These are phyloP conservation scores for Mycena sanguinolenta DNA, from an alignment of 768 basidiomycete species.

Conservation along the genomic window DNA sequence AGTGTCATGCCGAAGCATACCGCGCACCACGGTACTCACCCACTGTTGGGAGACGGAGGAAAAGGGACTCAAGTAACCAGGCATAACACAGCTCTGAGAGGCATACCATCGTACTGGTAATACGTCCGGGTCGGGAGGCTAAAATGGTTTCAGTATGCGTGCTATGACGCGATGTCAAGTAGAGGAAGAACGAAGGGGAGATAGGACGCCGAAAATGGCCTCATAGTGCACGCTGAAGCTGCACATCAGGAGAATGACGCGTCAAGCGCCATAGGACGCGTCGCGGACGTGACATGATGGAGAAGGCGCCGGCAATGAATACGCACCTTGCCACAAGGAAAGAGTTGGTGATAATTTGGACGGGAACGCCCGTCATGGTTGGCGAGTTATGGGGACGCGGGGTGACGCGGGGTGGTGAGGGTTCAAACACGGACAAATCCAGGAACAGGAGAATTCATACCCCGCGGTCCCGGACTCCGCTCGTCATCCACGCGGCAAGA, in stretches of 20 bases:
- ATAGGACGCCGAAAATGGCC: not conserved
- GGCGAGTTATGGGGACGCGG: not conserved
- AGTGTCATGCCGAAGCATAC: not conserved
- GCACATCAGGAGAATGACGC: not conserved
- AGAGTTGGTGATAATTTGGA: constrained; percentile 29
- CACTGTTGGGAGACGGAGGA: constrained; percentile 2
- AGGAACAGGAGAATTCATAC: constrained; percentile 15
- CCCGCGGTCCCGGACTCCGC: not conserved
- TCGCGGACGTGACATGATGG: not conserved
- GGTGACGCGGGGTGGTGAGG: not conserved
- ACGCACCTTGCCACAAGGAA: constrained; percentile 29
- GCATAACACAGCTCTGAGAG: not conserved
- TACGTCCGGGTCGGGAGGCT: constrained; percentile 31
- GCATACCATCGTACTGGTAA: constrained; percentile 36
- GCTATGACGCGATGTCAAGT: too few species aligned
- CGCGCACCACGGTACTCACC: constrained; percentile 13
- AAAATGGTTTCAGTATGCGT: not conserved
- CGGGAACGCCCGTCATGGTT: constrained; percentile 6
- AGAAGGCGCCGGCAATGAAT: not conserved
- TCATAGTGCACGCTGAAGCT: too few species aligned
- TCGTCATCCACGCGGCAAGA: not conserved
- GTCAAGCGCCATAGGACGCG: not conserved
- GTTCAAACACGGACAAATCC: constrained; percentile 4
- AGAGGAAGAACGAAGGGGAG: not conserved
- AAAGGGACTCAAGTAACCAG: not conserved